Conservation (phyloP, 208 protist species). For the Zelonia costaricensis region DNA sequence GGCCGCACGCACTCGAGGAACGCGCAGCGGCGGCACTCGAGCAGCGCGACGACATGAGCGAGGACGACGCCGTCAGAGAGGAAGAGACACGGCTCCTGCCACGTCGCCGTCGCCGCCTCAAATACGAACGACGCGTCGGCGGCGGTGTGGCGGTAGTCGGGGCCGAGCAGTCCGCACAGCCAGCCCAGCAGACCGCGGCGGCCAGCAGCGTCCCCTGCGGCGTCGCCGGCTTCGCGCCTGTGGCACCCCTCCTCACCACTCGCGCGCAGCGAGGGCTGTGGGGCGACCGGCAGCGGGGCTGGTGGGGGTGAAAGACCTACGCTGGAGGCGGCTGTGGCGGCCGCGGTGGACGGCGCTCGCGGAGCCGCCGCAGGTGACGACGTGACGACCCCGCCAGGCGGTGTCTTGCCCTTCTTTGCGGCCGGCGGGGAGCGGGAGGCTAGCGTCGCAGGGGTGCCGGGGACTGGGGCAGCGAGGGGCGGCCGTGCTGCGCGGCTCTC, state of each 20-base stretch:
- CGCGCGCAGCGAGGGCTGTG: background rate
- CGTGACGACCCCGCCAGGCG: too few species aligned
- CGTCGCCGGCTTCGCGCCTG: background rate
- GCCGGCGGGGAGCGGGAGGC: too few species aligned
- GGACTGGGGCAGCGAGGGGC: background rate
- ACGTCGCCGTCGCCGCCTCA: constrained; percentile 3
- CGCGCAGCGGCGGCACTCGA: constrained; percentile 67
- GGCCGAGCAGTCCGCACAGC: constrained; percentile 47
- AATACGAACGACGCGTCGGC: constrained; percentile 48
- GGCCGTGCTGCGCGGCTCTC: background rate
- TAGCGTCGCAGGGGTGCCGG: too few species aligned
- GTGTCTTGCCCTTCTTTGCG: too few species aligned
- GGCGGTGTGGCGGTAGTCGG: constrained; percentile 47
- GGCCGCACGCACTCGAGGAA: constrained; percentile 65
- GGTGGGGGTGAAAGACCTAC: too few species aligned
- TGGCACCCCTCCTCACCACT: background rate
- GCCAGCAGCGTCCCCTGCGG: background rate
- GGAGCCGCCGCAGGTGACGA: too few species aligned
- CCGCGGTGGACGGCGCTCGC: too few species aligned
- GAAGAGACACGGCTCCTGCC: constrained; percentile 32
- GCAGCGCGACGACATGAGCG: constrained; percentile 49
- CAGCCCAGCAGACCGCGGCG: constrained; percentile 30
- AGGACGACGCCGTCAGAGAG: constrained; percentile 84
- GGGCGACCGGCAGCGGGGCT: too few species aligned
- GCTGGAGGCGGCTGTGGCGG: too few species aligned